Conservation (phyloP, 352 stramenopile genomes). For the Blastocystis sp. region DNA sequence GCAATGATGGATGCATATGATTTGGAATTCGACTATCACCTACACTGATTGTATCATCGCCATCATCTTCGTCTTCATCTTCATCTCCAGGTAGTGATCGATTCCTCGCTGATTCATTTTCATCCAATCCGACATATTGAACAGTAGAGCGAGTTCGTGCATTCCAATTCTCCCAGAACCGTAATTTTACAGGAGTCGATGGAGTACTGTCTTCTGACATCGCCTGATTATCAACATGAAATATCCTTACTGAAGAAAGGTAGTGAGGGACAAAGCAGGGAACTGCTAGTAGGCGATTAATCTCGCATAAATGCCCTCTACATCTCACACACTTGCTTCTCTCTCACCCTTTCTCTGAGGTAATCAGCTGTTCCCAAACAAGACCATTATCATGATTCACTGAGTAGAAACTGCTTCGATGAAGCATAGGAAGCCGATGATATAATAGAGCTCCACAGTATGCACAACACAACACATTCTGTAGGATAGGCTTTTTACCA, state of each 20-base stretch:
- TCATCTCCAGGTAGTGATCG: background rate
- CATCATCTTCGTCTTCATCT: constrained; percentile 19
- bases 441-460: constrained; percentile 13
- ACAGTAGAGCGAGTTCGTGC: constrained; percentile 38
- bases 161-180: constrained; percentile 52
- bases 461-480: background rate
- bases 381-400: background rate
- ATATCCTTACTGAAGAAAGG: background rate
- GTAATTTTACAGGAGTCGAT: background rate
- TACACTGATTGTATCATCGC: background rate
- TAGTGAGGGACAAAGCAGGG: constrained; percentile 31
- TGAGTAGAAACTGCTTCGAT: background rate
- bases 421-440: background rate
- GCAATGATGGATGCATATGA: background rate
- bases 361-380: constrained; percentile 16
- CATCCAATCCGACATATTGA: constrained; percentile 13
- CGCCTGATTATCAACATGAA: too few relatives aligned
- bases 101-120: background rate
- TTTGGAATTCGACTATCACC: background rate
- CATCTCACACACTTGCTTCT: background rate
- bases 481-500: background rate
- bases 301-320: background rate
- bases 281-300: background rate
- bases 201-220: background rate
- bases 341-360: background rate